Evolutionary conservation across 1,284 basidiomycete genomes (phyloP).

Genomic region (Termitomyces sp.): DNA sequence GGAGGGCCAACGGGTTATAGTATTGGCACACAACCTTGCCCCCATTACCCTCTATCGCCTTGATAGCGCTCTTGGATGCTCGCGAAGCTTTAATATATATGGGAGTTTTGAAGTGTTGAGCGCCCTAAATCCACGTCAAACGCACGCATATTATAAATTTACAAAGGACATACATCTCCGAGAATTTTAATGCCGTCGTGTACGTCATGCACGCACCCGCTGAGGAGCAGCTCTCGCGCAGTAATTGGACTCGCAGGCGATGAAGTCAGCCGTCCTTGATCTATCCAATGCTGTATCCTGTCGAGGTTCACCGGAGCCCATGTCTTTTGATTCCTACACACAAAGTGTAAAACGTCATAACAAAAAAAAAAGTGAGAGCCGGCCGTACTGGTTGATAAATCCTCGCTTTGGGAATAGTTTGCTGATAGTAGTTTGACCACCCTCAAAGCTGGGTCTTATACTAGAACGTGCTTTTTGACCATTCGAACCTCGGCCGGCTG

Average conservation of each 20-base stretch:
- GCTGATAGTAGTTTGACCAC: constrained; percentile 94
- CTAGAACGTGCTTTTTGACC: constrained; percentile 93
- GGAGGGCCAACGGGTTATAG: constrained; percentile 83
- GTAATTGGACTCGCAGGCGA: constrained; percentile 84
- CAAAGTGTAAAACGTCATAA: constrained; percentile 3
- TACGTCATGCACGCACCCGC: constrained; percentile 84
- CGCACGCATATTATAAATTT: not conserved
- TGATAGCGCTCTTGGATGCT: constrained; percentile 83
- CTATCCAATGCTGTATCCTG: constrained; percentile 88
- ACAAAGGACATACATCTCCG: constrained; percentile 59
- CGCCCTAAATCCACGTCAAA: constrained; percentile 42
- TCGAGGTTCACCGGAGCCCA: constrained; percentile 87
- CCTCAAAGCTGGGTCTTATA: constrained; percentile 86
- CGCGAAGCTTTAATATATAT: constrained; percentile 83
- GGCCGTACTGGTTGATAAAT: constrained; percentile 86
- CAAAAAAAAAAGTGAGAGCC: constrained; percentile 4
- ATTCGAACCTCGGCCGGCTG: constrained; percentile 91
- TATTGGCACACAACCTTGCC: constrained; percentile 89
- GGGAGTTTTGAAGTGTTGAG: constrained; percentile 62
- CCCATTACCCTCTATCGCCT: constrained; percentile 77
- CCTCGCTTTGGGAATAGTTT: constrained; percentile 91
- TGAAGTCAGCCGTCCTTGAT: constrained; percentile 76
- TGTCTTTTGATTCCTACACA: constrained; percentile 58
- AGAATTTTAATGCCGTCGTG: constrained; percentile 91
- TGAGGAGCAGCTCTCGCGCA: constrained; percentile 77